These are phyloP conservation scores for Nannizzia gypsea DNA, from an alignment of 2,329 filamentous ascomycete genomes.

Conservation along the genomic window DNA sequence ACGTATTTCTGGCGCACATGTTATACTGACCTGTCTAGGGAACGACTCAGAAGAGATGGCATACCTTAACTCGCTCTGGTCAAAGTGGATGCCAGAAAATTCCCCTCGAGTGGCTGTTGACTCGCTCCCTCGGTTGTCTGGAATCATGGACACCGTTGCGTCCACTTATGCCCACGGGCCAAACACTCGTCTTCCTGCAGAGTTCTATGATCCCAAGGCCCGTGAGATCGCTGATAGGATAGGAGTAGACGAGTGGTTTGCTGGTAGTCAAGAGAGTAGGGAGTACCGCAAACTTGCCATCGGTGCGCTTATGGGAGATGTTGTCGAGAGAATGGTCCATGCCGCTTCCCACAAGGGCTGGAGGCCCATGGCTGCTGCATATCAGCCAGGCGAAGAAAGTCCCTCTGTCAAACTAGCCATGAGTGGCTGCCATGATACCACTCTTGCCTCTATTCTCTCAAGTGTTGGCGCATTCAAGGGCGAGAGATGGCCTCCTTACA, in stretches of 20 bases:
- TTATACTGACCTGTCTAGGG: conserved; percentile 27
- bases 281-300: conserved; percentile 90
- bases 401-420: conserved; percentile 59
- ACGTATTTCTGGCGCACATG: not conserved
- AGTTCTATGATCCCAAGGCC: conserved; percentile 73
- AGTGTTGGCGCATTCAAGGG: conserved; percentile 67
- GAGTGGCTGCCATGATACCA: conserved; percentile 87
- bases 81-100: conserved; percentile 72
- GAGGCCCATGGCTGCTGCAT: conserved; percentile 43
- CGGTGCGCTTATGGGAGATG: conserved; percentile 69
- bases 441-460: conserved; percentile 64
- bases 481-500: conserved; percentile 80
- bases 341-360: conserved; percentile 49
- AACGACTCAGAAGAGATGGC: conserved; percentile 69
- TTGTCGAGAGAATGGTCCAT: conserved; percentile 62
- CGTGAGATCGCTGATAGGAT: conserved; percentile 59
- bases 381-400: conserved; percentile 34
- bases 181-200: conserved; percentile 62
- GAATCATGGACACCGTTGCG: conserved; percentile 91
- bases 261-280: conserved; percentile 67
- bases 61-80: conserved; percentile 64
- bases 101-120: conserved; percentile 65
- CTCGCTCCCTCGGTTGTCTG: conserved; percentile 68
- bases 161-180: conserved; percentile 74
- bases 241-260: conserved; percentile 83